A percentile compares a stretch with the other conserved stretches of the same genome.
Evolutionary conservation across 139 green algal species (phyloP).

Genomic region (Yamagishiella unicocca): DNA sequence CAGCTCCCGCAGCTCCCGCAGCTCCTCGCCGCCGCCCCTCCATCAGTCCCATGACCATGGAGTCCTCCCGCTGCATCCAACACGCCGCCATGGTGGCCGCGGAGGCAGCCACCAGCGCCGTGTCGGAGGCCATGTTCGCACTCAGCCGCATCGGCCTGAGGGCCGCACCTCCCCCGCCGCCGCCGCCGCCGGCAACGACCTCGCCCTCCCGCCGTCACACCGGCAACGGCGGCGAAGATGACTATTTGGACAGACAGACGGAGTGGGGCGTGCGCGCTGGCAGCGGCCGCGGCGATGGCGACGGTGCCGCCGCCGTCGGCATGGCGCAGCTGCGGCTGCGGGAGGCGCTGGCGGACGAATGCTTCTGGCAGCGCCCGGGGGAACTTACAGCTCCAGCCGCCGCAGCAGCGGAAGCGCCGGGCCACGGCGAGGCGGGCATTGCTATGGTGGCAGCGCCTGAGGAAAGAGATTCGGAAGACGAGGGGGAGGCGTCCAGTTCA

Average conservation of each 20-base stretch:
- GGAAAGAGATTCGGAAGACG: background rate
- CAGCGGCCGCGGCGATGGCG: background rate
- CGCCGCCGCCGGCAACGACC: background rate
- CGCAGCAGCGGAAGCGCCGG: background rate
- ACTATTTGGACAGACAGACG: background rate
- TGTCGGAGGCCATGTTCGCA: constrained; percentile 26
- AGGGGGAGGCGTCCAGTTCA: background rate
- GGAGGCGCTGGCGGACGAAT: background rate
- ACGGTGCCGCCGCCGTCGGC: background rate
- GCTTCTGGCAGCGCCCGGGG: background rate
- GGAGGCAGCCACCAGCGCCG: constrained; percentile 27
- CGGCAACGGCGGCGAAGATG: background rate
- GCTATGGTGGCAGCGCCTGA: no score
- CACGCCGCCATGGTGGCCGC: constrained; percentile 35
- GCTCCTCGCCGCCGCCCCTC: background rate
- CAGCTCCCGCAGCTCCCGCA: background rate
- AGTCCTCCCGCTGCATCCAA: constrained; percentile 42
- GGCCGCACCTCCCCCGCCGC: background rate
- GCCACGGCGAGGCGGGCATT: no score
- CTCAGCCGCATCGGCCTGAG: constrained; percentile 23
- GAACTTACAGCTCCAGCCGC: background rate
- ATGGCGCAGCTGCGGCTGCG: background rate
- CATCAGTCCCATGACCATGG: background rate
- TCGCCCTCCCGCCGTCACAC: background rate
- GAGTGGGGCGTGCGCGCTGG: background rate